Evolutionary conservation across 2,329 filamentous ascomycete species (phyloP).

Genomic region (Colletotrichum sp.): DNA sequence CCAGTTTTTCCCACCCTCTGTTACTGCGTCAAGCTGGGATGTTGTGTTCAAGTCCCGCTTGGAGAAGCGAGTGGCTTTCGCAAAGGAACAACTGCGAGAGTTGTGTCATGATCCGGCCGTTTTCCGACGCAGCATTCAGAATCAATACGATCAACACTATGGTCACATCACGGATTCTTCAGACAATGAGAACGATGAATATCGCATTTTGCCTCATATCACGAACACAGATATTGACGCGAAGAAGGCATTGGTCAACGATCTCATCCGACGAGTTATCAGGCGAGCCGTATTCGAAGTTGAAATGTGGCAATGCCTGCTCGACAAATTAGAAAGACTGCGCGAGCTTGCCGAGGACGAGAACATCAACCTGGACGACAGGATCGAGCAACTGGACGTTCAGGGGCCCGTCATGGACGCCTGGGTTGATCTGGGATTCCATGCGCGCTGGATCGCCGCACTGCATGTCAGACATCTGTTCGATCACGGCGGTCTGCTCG

Average conservation of each 20-base stretch:
- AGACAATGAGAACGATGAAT: not conserved
- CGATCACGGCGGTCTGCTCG: not conserved
- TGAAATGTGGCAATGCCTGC: not conserved
- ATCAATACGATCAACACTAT: not conserved
- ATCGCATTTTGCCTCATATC: not conserved
- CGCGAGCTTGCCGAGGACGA: not conserved
- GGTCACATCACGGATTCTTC: not conserved
- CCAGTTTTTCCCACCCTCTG: not conserved
- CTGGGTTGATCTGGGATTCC: not conserved
- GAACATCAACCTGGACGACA: not conserved
- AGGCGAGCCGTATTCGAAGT: not conserved
- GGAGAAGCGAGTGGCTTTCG: not conserved
- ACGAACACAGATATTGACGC: not conserved
- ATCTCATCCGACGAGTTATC: not conserved
- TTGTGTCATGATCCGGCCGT: not conserved
- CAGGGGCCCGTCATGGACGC: not conserved
- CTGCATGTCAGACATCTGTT: not conserved
- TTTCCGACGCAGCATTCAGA: not conserved
- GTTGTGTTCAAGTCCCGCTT: not conserved
- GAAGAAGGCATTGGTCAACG: conserved; percentile 4
- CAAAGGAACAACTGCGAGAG: not conserved
- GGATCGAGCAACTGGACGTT: not conserved
- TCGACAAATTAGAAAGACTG: not conserved
- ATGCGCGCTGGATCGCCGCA: not conserved
- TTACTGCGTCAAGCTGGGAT: not conserved